Base-by-base conservation (phyloP, 2,329 filamentous ascomycete species). In the Parafenestella ontariensis region DNA sequence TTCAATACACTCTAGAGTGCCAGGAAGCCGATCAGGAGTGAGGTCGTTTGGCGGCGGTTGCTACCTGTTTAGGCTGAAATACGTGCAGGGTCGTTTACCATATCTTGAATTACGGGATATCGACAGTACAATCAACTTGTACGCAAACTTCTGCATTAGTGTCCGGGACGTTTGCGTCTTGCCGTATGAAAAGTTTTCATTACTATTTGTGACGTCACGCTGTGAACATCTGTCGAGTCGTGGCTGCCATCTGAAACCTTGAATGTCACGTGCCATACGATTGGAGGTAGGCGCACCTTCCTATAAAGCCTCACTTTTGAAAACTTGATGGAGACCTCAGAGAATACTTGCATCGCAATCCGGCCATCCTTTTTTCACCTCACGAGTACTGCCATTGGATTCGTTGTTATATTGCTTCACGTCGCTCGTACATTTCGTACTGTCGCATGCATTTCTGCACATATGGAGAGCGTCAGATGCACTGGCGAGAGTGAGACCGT, bases 51-150 rank as follows among this genome's bases (percentile, higher is more conserved):
- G 40, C 28, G 23, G 23, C 40, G 41, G 24, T n/a, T 29, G 41
- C 41, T 29, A 31, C 41, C 41, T 24, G 41, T 43, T 43, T 31
- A 43, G 41, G 24, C 41, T 43, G 31, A 43, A 26, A 17, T 43
- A 13, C 21, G 26, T 29, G 23, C 41, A 43, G 23, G 13, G 41
- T 31, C 15, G 9, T 18, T n/a, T 18, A 18, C 24, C 24, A 28
- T 17, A 5, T 43, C 15, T 43, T 23, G 13, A 23, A 40, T 24
- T 40, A 40, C 21, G 37, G 24, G 20, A 10, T 9, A 21, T 40
- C 20, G 15, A 40, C 21, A 10, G 37, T 40, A 15, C 37, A 23
- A 15, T 40, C 26, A 23, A 21, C 24, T 15, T 40, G n/a, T 4
- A 23, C 37, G 11, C 2, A 11, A 40, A 3, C 37, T 10, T n/a